Conservation (phyloP, 78 protist species). For the Dictyostelium discoideum region DNA sequence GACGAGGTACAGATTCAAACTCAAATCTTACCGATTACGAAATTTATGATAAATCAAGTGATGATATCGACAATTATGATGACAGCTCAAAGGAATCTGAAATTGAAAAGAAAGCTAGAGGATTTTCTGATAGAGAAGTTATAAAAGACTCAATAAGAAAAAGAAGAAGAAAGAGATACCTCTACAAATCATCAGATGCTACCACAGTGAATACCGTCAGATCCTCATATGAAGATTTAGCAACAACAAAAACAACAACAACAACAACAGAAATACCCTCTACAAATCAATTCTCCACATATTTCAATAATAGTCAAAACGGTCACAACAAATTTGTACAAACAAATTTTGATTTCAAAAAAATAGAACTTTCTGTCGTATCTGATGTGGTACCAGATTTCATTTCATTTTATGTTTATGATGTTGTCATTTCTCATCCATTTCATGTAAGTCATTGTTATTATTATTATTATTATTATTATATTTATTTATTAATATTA, state of each 20-base stretch:
- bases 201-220: no score
- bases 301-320: not conserved
- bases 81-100: not conserved
- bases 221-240: no score
- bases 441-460: not conserved
- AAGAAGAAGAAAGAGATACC: not conserved
- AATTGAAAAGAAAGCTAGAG: not conserved
- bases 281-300: no score
- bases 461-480: not conserved
- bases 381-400: not conserved
- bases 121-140: not conserved
- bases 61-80: not conserved
- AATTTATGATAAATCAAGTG: not conserved
- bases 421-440: constrained; percentile 2
- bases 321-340: not conserved
- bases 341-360: not conserved
- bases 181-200: not conserved
- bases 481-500: not conserved
- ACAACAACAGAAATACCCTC: not conserved
- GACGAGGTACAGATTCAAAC: not conserved
- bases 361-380: not conserved
- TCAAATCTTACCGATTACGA: not conserved
- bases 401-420: not conserved
- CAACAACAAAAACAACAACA: not conserved
- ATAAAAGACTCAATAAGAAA: not conserved